Percentiles rank a stretch among this genome's conserved stretches.
phyloP scores from a whole-genome alignment of 345 rosid genomes.

The Citrus hindsii region DNA sequence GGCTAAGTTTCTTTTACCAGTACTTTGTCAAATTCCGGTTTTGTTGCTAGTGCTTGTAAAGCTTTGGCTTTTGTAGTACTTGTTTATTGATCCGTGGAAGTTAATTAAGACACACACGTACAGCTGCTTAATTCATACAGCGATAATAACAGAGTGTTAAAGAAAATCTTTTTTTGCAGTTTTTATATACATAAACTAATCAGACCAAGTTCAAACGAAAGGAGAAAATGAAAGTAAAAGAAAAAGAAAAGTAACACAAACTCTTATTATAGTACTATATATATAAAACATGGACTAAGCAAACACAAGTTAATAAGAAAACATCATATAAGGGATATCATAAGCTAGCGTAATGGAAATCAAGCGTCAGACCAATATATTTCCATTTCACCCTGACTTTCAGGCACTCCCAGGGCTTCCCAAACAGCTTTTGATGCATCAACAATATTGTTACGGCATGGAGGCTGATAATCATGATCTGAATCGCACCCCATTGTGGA shows the following conservation, averaged over 20 bases:
- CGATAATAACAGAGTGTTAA: not conserved
- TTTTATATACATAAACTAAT: not conserved
- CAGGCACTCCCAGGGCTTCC: conserved; percentile 18
- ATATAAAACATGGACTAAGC: no score
- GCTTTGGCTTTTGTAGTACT: not conserved
- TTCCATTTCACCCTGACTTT: conserved; percentile 2
- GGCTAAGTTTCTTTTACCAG: conserved; percentile 4
- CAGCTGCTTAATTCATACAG: no score
- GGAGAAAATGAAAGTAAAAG: not conserved
- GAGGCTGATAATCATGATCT: not conserved
- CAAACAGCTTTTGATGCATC: conserved; percentile 33
- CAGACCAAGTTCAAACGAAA: not conserved
- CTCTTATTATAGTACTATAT: not conserved
- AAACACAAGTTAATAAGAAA: not conserved
- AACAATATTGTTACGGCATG: conserved; percentile 24
- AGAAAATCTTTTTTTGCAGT: not conserved
- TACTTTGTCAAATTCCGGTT: conserved; percentile 6
- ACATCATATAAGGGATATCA: not conserved
- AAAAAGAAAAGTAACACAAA: no score
- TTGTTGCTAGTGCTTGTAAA: conserved; percentile 17
- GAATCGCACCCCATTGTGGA: no score
- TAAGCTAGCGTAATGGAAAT: not conserved
- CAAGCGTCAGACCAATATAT: conserved; percentile 23
- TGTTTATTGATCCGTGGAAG: not conserved
- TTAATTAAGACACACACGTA: not conserved